Base-by-base conservation (phyloP, 495 filamentous ascomycete species). In the Symbiotaphrina buchneri region DNA sequence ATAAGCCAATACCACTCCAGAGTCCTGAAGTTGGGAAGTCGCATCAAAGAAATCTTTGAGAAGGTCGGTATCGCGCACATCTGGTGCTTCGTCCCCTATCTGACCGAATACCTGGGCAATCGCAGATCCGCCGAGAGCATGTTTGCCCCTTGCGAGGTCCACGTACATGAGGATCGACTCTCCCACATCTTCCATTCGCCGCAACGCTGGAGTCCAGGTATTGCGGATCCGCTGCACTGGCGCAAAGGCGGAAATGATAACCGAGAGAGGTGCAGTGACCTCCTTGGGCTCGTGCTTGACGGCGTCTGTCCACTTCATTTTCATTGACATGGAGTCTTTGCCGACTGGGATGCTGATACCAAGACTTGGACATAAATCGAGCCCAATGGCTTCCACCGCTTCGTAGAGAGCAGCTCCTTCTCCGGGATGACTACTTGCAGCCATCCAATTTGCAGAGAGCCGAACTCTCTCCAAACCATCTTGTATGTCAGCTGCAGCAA, bases 271-370 rank as follows among this genome's bases (percentile, higher is more conserved):
- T 0, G 90, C 76, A 16, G 79, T 94, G 26, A 95, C 84, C 41
- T 82, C 80, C 58, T 76, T 92, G 6, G 59, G 47, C 26, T 65
- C 54, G 26, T 69, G 68, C 5, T 61, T 65, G 30, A 70, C 61
- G 23, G 61, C 57, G 33, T 87, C 80, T 41, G 68, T 75, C 90
- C 87, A 97, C 34, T 79, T 76, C 54, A 87, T 84, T 58, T 93
- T 94, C 87, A 97, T 95, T 10, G 81, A 91, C 53, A 87, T 92
- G 3, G 85, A 94, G 48, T 97, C 87, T 54, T 95, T 94, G 30
- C 87, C 87, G 6, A 94, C 87, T 3, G 87, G 90, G 34, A 95
- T 93, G 33, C 74, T 79, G 40, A 95, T 68, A 13, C 80, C 81
- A 21, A 95, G 61, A 42, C 72, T 65, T 14, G 78, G 78, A 44